Conservation (phyloP, 2,329 filamentous ascomycete species). For the Talaromyces sp. region DNA sequence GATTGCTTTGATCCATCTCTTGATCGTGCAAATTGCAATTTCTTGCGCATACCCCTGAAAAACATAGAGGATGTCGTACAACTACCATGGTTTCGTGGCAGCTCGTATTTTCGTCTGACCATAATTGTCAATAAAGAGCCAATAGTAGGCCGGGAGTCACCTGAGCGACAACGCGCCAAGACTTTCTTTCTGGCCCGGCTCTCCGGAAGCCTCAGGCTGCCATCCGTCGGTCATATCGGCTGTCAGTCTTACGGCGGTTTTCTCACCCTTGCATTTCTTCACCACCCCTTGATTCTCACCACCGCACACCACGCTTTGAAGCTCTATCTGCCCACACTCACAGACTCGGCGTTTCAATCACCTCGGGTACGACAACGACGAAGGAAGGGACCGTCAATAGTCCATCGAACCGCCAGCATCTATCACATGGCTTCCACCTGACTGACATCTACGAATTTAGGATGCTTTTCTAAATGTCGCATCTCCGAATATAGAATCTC, state of each 20-base stretch:
- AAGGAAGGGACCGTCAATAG: constrained; percentile 15
- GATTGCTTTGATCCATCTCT: constrained; percentile 5
- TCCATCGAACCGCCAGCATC: constrained; percentile 23
- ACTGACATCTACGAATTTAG: neutral
- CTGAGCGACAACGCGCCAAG: neutral
- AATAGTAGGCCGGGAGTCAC: constrained; percentile 13
- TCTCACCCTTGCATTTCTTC: constrained; percentile 5
- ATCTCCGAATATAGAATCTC: neutral
- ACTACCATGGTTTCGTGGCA: neutral
- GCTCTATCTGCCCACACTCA: neutral
- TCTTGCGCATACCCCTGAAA: constrained; percentile 1
- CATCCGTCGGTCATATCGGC: too few species aligned
- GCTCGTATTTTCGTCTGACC: neutral
- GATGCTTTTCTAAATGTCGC: neutral
- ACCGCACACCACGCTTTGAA: neutral
- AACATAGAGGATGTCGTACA: neutral
- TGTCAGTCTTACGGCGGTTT: constrained; percentile 9
- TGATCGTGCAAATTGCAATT: neutral
- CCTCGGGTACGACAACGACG: neutral
- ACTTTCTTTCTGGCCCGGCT: too few species aligned
- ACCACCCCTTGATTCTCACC: neutral
- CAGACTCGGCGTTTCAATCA: too few species aligned
- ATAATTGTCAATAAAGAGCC: neutral
- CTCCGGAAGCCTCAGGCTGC: too few species aligned
- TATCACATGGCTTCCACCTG: constrained; percentile 8